A percentile compares a stretch with the other conserved stretches of the same genome.
These are phyloP conservation scores for Entelexis sorbosivorans DNA, from an alignment of 1,139 yeast species.

Conservation along the genomic window DNA sequence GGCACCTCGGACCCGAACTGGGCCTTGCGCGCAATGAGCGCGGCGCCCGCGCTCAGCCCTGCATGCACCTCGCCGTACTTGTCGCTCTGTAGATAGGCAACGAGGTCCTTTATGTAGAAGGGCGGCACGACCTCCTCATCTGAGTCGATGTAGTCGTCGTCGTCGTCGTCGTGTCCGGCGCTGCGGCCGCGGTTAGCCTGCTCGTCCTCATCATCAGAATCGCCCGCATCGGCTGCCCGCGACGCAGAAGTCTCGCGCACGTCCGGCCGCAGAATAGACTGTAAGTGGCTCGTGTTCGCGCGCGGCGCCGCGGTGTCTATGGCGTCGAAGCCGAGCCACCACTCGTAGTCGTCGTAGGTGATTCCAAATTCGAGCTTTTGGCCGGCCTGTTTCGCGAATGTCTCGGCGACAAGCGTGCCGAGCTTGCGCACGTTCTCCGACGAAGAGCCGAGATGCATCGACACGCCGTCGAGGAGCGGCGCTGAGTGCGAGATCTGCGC, in stretches of 20 bases:
- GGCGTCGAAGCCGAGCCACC: slow-evolving; percentile 18
- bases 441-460: slow-evolving; percentile 20
- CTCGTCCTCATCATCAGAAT: slow-evolving; percentile 5
- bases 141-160: slow-evolving; percentile 33
- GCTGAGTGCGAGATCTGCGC: slow-evolving; percentile 10
- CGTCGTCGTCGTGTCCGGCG: slow-evolving; percentile 16
- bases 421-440: slow-evolving; percentile 17
- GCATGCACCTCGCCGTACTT: slow-evolving; percentile 43
- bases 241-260: not conserved
- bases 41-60: slow-evolving; percentile 46
- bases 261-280: not conserved
- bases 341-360: slow-evolving; percentile 14
- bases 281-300: not conserved
- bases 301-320: not conserved
- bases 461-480: slow-evolving; percentile 18
- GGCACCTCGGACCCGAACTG: slow-evolving; percentile 38
- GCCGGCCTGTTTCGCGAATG: slow-evolving; percentile 21
- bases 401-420: slow-evolving; percentile 24
- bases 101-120: slow-evolving; percentile 50
- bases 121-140: slow-evolving; percentile 40
- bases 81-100: slow-evolving; percentile 42
- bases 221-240: not conserved
- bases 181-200: not conserved
- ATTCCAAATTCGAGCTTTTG: slow-evolving; percentile 22
- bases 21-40: slow-evolving; percentile 45